Conservation (phyloP, 1,284 basidiomycete species). For the Papiliotrema fonsecae region DNA sequence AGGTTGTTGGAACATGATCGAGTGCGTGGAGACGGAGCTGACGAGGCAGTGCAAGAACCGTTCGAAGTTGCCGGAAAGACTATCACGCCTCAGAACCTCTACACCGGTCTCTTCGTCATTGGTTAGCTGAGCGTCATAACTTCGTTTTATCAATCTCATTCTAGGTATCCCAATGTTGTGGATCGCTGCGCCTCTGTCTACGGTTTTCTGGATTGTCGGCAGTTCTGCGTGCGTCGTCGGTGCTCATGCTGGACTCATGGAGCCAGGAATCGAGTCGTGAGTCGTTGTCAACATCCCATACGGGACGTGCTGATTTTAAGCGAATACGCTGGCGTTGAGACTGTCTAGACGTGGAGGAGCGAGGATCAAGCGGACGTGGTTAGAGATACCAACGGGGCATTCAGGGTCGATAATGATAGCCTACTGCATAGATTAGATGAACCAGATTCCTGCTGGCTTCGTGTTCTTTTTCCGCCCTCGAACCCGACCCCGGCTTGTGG, state of each 20-base stretch:
- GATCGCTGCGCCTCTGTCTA: slow-evolving; percentile 46
- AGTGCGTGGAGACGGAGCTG: slow-evolving; percentile 2
- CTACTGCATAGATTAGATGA: no score
- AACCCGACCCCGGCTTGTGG: no score
- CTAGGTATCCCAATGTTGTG: slow-evolving; percentile 46
- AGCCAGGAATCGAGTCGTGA: slow-evolving; percentile 52
- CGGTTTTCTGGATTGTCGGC: slow-evolving; percentile 49
- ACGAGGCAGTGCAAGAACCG: slow-evolving; percentile 37
- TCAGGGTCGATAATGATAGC: no score
- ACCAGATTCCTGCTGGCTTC: no score
- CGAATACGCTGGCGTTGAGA: slow-evolving; percentile 38
- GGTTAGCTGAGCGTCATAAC: slow-evolving; percentile 60
- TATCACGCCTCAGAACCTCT: slow-evolving; percentile 56
- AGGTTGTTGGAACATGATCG: neutral
- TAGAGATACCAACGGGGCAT: no score
- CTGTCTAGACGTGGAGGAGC: slow-evolving; percentile 31
- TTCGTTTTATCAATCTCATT: slow-evolving; percentile 23
- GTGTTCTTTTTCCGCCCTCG: no score
- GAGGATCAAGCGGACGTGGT: no score
- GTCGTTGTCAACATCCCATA: neutral
- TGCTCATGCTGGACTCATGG: slow-evolving; percentile 54
- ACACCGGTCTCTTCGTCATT: slow-evolving; percentile 55
- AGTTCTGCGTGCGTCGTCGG: slow-evolving; percentile 48
- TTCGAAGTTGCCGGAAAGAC: slow-evolving; percentile 51
- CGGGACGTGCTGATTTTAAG: slow-evolving; percentile 7